A percentile compares a stretch with the other conserved stretches of the same genome.
phyloP scores from a whole-genome alignment of 169 alveolate species.

The Eimeria necatrix region DNA sequence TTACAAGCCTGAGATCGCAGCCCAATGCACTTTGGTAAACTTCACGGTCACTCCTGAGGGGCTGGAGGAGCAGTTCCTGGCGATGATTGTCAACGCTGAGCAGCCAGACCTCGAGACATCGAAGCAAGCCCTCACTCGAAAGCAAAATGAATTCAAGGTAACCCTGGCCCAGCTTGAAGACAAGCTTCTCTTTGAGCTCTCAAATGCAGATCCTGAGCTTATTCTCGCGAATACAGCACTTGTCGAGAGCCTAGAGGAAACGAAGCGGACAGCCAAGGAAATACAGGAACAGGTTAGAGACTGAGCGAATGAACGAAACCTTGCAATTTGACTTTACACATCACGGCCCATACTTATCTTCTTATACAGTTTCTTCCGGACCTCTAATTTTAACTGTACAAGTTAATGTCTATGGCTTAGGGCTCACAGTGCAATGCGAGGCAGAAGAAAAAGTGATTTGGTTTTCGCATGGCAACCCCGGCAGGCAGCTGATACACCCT shows the following conservation, averaged over 20 bases:
- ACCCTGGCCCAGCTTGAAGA: conserved; percentile 95
- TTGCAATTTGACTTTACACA: neutral
- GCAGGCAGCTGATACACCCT: no score
- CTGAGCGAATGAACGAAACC: neutral
- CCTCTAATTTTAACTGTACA: no score
- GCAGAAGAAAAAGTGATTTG: no score
- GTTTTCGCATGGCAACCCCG: no score
- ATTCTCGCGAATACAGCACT: conserved; percentile 95
- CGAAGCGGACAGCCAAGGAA: conserved; percentile 95
- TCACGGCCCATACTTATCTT: neutral
- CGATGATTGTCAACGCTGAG: conserved; percentile 97
- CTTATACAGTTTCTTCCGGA: no score
- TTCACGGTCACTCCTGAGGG: conserved; percentile 98
- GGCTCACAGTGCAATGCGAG: no score
- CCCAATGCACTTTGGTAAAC: conserved; percentile 97
- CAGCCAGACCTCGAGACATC: conserved; percentile 97
- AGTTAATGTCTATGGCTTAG: no score
- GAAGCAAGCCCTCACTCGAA: conserved; percentile 95
- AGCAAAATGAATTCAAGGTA: conserved; percentile 96
- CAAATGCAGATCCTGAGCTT: conserved; percentile 97
- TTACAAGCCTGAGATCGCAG: conserved; percentile 97
- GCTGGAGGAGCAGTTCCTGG: conserved; percentile 96
- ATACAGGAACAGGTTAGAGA: conserved; percentile 89
- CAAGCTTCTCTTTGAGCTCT: conserved; percentile 94
- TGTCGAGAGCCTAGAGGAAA: conserved; percentile 95